Conservation (phyloP, 2,329 filamentous ascomycete species). For the Arthrobotrys iridis region DNA sequence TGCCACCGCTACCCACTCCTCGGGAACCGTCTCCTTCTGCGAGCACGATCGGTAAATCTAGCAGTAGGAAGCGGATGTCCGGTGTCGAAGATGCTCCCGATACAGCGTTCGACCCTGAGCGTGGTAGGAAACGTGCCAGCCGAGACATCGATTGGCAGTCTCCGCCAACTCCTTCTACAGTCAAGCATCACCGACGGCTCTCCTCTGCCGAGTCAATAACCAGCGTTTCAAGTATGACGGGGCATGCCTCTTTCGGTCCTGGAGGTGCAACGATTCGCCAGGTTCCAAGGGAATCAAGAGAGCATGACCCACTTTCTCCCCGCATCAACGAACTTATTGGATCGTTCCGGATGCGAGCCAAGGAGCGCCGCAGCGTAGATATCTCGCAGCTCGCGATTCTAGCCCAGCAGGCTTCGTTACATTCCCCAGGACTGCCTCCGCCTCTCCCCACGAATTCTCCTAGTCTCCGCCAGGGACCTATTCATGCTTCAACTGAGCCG, state of each 20-base stretch:
- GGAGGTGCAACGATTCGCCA: constrained; percentile 39
- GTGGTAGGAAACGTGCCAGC: constrained; percentile 48
- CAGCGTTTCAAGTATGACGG: constrained; percentile 13
- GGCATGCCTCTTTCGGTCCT: constrained; percentile 11
- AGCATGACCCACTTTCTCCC: constrained; percentile 27
- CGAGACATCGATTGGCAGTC: constrained; percentile 45
- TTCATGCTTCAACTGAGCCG: constrained; percentile 16
- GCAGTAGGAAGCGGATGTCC: constrained; percentile 46
- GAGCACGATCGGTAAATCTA: constrained; percentile 30
- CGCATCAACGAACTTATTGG: constrained; percentile 44
- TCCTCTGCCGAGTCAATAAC: constrained; percentile 28
- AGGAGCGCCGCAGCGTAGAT: constrained; percentile 48
- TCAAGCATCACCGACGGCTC: constrained; percentile 30
- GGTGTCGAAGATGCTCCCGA: constrained; percentile 29
- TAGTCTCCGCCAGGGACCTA: constrained; percentile 5
- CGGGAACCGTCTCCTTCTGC: constrained; percentile 28
- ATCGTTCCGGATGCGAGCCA: constrained; percentile 42
- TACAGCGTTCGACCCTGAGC: constrained; percentile 35
- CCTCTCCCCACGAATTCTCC: neutral
- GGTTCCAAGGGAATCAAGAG: constrained; percentile 26
- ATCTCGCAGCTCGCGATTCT: constrained; percentile 48
- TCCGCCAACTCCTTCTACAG: constrained; percentile 15
- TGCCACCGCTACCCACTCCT: constrained; percentile 28
- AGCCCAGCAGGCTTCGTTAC: constrained; percentile 43
- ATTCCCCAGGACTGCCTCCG: constrained; percentile 17